Base-by-base conservation (phyloP, 2,329 filamentous ascomycete species). In the Monosporascus sp. region DNA sequence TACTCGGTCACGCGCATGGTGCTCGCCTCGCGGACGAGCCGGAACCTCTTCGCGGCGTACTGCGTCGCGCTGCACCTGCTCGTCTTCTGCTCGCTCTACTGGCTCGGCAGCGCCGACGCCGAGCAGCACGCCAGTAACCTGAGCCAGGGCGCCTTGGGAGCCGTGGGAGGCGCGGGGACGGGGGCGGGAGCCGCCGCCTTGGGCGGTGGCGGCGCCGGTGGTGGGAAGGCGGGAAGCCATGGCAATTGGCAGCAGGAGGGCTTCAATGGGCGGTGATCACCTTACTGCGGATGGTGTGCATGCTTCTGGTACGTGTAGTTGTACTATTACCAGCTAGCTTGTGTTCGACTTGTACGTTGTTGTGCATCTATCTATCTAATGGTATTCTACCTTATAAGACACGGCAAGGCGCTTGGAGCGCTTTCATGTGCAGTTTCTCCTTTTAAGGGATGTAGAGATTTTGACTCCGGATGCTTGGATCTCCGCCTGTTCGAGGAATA, bases 1-100 rank as follows among this genome's bases (percentile, higher is more conserved):
- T 96, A 96, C 71, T 92, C 91, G 36, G 80, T 97, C 50, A 96
- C 93, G 47, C 82, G 91, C 52, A 89, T 96, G 74, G 90, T 99
- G 47, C 77, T 99, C 57, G 90, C 92, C 49, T 96, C 91, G 47
- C 79, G 94, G 56, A 89, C 88, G 27, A 97, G 91, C 73, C 82
- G 95, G 58, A 99, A 97, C 69, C 70, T 99, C 54, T 99, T 99
- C 72, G 94, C 92, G 0, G 85, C 83, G 11, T 99, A 99, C 70
- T 95, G 93, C 69, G 75, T 97, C 37, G 90, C 85, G 36, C 77
- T 99, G 60, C 94, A 99, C 74, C 65, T 97, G 45, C 73, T 99
- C 47, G 86, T 97, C 2, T 94, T 99, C 65, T 77, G 87, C 60
- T 88, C 90, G 70, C 75, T 97, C 56, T 97, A 93, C 72, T 92